phyloP scores from a whole-genome alignment of 2,329 filamentous ascomycete genomes.

The Fusarium anthophilum region DNA sequence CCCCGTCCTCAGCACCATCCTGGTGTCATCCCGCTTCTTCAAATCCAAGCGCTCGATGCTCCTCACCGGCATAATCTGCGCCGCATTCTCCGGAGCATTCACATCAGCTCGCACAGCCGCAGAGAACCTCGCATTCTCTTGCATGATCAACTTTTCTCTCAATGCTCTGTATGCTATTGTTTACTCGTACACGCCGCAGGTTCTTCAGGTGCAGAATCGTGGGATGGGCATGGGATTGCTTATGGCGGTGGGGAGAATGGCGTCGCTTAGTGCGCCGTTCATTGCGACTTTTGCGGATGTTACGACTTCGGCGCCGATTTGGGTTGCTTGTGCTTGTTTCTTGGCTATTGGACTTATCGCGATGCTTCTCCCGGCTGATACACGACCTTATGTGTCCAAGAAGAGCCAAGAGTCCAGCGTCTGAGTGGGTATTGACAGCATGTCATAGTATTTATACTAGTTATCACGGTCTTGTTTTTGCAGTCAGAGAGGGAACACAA shows the following conservation, averaged over 20 bases:
- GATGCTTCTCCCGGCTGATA: not conserved
- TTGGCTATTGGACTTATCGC: not conserved
- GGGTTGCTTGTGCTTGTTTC: not conserved
- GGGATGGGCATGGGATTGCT: not conserved
- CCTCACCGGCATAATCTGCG: not conserved
- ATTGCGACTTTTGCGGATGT: not conserved
- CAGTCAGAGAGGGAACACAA: no score
- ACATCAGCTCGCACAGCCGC: not conserved
- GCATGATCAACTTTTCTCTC: not conserved
- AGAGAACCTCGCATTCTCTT: not conserved
- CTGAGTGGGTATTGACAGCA: no score
- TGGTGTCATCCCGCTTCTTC: not conserved
- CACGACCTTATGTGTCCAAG: not conserved
- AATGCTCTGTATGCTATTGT: not conserved
- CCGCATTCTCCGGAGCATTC: not conserved
- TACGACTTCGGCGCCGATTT: not conserved
- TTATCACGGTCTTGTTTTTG: no score
- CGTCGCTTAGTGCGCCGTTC: not conserved
- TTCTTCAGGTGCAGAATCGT: not conserved
- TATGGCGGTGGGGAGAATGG: not conserved
- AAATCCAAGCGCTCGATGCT: not conserved
- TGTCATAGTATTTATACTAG: no score
- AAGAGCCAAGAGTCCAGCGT: fast-evolving
- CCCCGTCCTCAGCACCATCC: not conserved
- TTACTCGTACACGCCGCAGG: not conserved